These are phyloP conservation scores for Aspergillus arachidicola DNA, from an alignment of 2,329 filamentous ascomycete species.

Conservation along the genomic window DNA sequence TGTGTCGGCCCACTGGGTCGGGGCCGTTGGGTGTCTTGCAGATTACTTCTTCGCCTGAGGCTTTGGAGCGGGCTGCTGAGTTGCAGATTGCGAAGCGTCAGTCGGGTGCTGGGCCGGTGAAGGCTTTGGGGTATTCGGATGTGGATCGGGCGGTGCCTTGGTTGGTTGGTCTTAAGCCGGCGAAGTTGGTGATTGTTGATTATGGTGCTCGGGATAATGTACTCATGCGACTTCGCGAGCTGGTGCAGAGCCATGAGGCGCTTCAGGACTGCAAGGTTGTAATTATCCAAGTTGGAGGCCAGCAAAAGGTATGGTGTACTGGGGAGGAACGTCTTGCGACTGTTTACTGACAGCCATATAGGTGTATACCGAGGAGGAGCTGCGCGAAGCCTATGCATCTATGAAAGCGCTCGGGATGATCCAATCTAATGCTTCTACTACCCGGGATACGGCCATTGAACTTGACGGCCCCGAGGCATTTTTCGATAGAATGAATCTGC, in stretches of 20 bases:
- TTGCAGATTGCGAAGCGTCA: not conserved
- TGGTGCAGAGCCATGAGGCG: not conserved
- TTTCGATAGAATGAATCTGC: not conserved
- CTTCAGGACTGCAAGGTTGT: not conserved
- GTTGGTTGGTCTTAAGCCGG: constrained; percentile 9
- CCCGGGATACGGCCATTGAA: constrained; percentile 10
- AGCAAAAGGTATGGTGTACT: constrained; percentile 9
- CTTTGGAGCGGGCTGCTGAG: not conserved
- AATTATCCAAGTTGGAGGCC: constrained; percentile 2
- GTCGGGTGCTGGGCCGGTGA: not conserved
- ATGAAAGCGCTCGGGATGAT: constrained; percentile 10
- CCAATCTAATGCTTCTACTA: constrained; percentile 14
- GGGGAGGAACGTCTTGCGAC: not conserved
- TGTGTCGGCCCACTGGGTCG: not conserved
- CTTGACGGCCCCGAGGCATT: constrained; percentile 3
- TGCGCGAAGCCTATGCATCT: not conserved
- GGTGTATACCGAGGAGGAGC: constrained; percentile 13
- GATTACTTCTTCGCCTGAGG: constrained; percentile 12
- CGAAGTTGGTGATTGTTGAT: constrained; percentile 15
- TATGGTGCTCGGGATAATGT: constrained; percentile 5
- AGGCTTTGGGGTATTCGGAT: constrained; percentile 7
- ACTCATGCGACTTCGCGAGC: not conserved
- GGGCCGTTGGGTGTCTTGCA: constrained; percentile 15
- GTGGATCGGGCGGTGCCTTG: constrained; percentile 2
- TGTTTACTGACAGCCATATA: not conserved